Conservation (phyloP, 2,329 filamentous ascomycete species). For the Alternaria postmessia region DNA sequence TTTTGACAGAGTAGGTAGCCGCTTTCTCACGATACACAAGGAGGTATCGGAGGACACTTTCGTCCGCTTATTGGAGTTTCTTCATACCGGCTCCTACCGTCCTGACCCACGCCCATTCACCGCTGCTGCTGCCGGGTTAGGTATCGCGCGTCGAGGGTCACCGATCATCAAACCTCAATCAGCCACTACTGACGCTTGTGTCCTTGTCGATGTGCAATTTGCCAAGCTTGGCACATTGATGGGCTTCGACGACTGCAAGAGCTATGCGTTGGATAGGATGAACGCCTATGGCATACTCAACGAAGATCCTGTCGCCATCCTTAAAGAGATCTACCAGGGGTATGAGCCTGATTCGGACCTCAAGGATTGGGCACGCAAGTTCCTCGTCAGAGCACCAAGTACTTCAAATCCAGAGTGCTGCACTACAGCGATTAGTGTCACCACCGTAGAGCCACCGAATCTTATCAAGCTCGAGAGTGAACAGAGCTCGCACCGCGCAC, state of each 20-base stretch:
- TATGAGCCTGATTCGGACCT: slow-evolving; percentile 33
- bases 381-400: slow-evolving; percentile 23
- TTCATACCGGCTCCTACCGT: slow-evolving; percentile 34
- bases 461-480: slow-evolving; percentile 35
- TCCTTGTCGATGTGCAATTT: slow-evolving; percentile 36
- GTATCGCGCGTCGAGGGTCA: slow-evolving; percentile 23
- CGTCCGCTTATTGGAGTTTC: slow-evolving; percentile 45
- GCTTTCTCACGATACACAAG: slow-evolving; percentile 43
- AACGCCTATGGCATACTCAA: slow-evolving; percentile 38
- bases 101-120: slow-evolving; percentile 26
- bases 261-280: slow-evolving; percentile 45
- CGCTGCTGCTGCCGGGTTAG: slow-evolving; percentile 10
- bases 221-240: slow-evolving; percentile 46
- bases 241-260: slow-evolving; percentile 49
- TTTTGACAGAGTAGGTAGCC: slow-evolving; percentile 34
- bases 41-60: slow-evolving; percentile 40
- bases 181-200: slow-evolving; percentile 13
- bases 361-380: slow-evolving; percentile 32
- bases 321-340: slow-evolving; percentile 47
- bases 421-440: background rate
- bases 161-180: slow-evolving; percentile 33
- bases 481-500: slow-evolving; percentile 16
- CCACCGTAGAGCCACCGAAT: slow-evolving; percentile 25
- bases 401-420: background rate
- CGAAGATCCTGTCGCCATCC: slow-evolving; percentile 48